Evolutionary conservation across 495 filamentous ascomycete species (phyloP), one percentile per base, ranked within the genome.

Genomic region (Tetracladium setigerum): DNA sequence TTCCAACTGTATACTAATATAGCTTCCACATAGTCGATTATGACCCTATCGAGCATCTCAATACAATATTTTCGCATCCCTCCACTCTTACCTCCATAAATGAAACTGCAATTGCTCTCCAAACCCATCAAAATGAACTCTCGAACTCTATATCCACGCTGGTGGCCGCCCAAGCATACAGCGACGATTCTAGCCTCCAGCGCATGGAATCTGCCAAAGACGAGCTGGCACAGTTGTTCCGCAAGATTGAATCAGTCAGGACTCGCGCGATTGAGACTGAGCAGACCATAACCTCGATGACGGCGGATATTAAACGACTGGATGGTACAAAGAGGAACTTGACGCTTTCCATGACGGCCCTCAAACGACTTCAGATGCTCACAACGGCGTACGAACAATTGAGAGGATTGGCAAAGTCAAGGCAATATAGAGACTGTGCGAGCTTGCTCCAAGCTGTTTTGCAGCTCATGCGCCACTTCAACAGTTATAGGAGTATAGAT

Each of bases 381-480:
- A 97, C 92, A 8, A 99, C 91, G 5, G 92, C 92, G 19, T 97
- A 96, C 67, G 92, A 97, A 58, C 94, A 97, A 68, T 80, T 99
- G 19, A 79, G 86, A 46, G 86, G 80, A 30, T 72, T 95, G 44
- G 83, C 85, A 50, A 87, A 83, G 60, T 83, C 84, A 18, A 73
- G 90, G 53, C 92, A 99, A 65, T 99, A 99, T 64, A 77, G 88
- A 49, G 94, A 99, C 67, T 99, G 92, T 61, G 88, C 94, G 31
- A 89, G 92, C 58, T 72, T 99, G 43, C 77, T 99, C 44, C 87
- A 95, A 64, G 92, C 94, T 4, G 92, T 99, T 33, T 80, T 97
- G 50, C 92, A 99, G 76, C 81, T 99, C 27, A 95, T 96, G 89
- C 85, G 86, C 47, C 89, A 99, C 68, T 99, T 99, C 77, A 95